Evolutionary conservation across 179 eudicot genomes (phyloP).

Genomic region (Gypsophila paniculata): DNA sequence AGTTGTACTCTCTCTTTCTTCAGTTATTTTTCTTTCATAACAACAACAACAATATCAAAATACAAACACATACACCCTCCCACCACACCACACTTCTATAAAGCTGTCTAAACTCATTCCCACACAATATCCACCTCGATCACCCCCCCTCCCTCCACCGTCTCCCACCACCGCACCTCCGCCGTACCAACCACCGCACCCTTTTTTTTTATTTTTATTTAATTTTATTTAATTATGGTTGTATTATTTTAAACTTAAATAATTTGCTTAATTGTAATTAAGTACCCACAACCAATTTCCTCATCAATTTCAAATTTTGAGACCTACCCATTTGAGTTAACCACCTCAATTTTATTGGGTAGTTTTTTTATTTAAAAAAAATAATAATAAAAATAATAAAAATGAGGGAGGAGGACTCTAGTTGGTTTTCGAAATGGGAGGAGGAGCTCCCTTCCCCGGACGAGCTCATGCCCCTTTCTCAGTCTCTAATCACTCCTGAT

Average conservation of each 20-base stretch:
- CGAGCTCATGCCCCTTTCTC: constrained; percentile 69
- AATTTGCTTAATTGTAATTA: no score
- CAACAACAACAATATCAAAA: no score
- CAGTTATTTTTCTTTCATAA: constrained; percentile 22
- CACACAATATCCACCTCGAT: constrained; percentile 85
- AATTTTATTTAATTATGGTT: not conserved
- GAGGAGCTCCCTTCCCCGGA: constrained; percentile 78
- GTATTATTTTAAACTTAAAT: not conserved
- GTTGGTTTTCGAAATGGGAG: constrained; percentile 89
- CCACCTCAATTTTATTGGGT: constrained; percentile 25
- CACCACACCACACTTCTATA: constrained; percentile 23
- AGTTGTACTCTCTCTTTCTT: not conserved
- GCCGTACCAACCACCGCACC: constrained; percentile 3
- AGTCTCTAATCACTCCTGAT: constrained; percentile 85
- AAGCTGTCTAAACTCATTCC: constrained; percentile 27
- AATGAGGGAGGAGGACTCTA: constrained; percentile 82
- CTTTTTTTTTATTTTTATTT: not conserved
- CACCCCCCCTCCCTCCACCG: constrained; percentile 43
- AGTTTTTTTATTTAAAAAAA: constrained; percentile 19
- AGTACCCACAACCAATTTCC: no score
- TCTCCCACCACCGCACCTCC: constrained; percentile 23
- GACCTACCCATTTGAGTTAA: constrained; percentile 26
- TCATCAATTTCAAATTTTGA: constrained; percentile 20
- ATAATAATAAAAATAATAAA: not conserved
- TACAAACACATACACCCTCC: no score